A percentile compares a stretch with the other conserved stretches of the same genome.
These are phyloP conservation scores for Ophiostoma novo-ulmi DNA, from an alignment of 2,329 filamentous ascomycete species.

Conservation along the genomic window DNA sequence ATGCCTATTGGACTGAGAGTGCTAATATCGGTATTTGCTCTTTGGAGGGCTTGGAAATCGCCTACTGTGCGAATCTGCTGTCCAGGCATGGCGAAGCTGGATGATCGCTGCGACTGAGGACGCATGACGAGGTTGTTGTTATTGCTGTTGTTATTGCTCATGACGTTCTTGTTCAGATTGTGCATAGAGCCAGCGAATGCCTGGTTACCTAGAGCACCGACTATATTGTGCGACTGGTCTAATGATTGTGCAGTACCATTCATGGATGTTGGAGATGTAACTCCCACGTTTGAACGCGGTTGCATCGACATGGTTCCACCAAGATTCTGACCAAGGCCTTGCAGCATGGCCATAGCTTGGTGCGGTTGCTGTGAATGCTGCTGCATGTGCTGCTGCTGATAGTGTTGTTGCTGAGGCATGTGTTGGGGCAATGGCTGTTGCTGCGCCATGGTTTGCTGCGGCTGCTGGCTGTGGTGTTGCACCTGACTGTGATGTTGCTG, in stretches of 20 bases:
- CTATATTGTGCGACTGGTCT: not conserved
- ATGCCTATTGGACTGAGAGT: constrained; percentile 36
- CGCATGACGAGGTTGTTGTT: constrained; percentile 33
- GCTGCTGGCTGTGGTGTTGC: constrained; percentile 17
- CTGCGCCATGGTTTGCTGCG: constrained; percentile 11
- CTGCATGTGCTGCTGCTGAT: constrained; percentile 20
- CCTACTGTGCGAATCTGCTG: constrained; percentile 43
- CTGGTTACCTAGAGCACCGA: not conserved
- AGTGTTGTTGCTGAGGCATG: constrained; percentile 27
- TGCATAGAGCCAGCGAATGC: not conserved
- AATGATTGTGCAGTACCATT: constrained; percentile 12
- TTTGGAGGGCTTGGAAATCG: constrained; percentile 48
- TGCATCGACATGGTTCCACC: constrained; percentile 28
- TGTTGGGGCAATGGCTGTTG: constrained; percentile 30
- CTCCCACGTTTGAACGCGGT: constrained; percentile 26
- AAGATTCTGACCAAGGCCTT: constrained; percentile 33
- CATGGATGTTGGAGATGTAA: constrained; percentile 20
- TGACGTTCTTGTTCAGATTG: not conserved
- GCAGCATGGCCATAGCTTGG: constrained; percentile 34
- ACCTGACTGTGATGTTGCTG: constrained; percentile 19
- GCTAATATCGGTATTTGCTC: constrained; percentile 40
- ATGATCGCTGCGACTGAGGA: constrained; percentile 37
- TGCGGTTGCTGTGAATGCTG: constrained; percentile 31
- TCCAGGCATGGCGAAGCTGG: constrained; percentile 39
- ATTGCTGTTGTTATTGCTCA: constrained; percentile 26